phyloP scores from a whole-genome alignment of 1,284 basidiomycete genomes.

The Leccinum solheimii region DNA sequence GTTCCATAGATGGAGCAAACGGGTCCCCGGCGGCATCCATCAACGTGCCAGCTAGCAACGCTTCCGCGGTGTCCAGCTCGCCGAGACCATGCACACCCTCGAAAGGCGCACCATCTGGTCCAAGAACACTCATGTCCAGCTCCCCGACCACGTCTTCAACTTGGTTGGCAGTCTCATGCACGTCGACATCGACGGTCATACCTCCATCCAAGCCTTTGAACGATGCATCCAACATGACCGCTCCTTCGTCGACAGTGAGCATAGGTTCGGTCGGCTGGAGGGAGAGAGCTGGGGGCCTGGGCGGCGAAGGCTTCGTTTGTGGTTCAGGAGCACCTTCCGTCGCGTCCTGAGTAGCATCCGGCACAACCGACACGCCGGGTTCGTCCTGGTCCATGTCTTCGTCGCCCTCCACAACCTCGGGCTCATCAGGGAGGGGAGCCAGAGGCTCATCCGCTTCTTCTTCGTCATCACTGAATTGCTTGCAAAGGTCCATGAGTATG shows the following conservation, averaged over 20 bases:
- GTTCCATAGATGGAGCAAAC: slow-evolving; percentile 41
- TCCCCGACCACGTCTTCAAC: slow-evolving; percentile 37
- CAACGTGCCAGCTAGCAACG: slow-evolving; percentile 56
- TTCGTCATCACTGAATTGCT: slow-evolving; percentile 84
- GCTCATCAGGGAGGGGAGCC: slow-evolving; percentile 73
- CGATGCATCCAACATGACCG: slow-evolving; percentile 45
- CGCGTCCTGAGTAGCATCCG: slow-evolving; percentile 34
- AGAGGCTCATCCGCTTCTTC: slow-evolving; percentile 72
- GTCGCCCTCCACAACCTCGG: slow-evolving; percentile 60
- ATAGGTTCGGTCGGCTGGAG: slow-evolving; percentile 37
- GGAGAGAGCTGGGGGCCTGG: slow-evolving; percentile 51
- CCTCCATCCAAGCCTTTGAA: slow-evolving; percentile 49
- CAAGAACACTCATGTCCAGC: slow-evolving; percentile 62
- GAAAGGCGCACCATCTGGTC: slow-evolving; percentile 61
- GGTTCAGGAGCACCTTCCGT: slow-evolving; percentile 44
- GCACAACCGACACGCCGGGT: slow-evolving; percentile 49
- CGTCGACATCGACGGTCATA: slow-evolving; percentile 38
- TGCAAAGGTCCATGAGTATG: slow-evolving; percentile 11
- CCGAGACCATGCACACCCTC: slow-evolving; percentile 55
- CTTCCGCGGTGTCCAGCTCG: slow-evolving; percentile 53
- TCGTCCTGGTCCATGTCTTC: slow-evolving; percentile 69
- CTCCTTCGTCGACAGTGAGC: slow-evolving; percentile 34
- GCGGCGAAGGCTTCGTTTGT: slow-evolving; percentile 61
- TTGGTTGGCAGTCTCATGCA: slow-evolving; percentile 33
- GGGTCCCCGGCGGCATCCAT: slow-evolving; percentile 62